phyloP scores from a whole-genome alignment of 1,139 yeast species.

The Protomyces pachydermus region DNA sequence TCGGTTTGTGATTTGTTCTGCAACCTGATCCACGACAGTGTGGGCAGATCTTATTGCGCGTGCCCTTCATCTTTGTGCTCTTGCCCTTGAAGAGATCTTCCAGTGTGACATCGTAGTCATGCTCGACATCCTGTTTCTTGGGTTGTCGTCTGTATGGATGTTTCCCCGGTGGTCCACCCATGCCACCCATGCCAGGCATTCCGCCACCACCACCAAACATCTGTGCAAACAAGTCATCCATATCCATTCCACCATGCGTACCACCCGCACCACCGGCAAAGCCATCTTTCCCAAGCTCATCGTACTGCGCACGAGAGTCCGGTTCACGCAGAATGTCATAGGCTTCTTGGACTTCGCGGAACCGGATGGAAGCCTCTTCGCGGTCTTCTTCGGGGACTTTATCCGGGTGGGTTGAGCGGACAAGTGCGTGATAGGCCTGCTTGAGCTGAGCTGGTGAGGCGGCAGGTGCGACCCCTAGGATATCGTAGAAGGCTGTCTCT shows the following conservation, averaged over 20 bases:
- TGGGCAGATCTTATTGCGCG: conserved; percentile 67
- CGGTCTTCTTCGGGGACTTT: conserved; percentile 64
- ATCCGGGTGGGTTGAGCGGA: conserved; percentile 82
- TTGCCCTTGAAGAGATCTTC: conserved; percentile 82
- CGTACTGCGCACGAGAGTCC: conserved; percentile 52
- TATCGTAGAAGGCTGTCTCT: conserved; percentile 46
- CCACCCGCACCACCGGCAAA: conserved; percentile 34
- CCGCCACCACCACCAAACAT: conserved; percentile 31
- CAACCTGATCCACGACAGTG: conserved; percentile 40
- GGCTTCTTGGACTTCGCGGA: conserved; percentile 72
- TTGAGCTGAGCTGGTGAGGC: conserved; percentile 66
- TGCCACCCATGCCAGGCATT: conserved; percentile 31
- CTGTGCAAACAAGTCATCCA: conserved; percentile 32
- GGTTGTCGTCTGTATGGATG: conserved; percentile 26
- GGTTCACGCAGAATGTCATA: conserved; percentile 66
- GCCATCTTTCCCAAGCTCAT: conserved; percentile 48
- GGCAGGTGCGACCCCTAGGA: conserved; percentile 59
- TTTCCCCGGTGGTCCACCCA: conserved; percentile 29
- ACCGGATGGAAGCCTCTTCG: conserved; percentile 61
- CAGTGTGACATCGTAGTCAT: conserved; percentile 60
- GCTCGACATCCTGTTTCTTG: conserved; percentile 49
- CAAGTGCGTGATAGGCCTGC: conserved; percentile 64
- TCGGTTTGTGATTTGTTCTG: conserved; percentile 52
- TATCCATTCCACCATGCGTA: conserved; percentile 34
- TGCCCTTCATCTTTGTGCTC: conserved; percentile 65